Conservation (phyloP, 2,329 filamentous ascomycete species). For the Penicillium sp. region DNA sequence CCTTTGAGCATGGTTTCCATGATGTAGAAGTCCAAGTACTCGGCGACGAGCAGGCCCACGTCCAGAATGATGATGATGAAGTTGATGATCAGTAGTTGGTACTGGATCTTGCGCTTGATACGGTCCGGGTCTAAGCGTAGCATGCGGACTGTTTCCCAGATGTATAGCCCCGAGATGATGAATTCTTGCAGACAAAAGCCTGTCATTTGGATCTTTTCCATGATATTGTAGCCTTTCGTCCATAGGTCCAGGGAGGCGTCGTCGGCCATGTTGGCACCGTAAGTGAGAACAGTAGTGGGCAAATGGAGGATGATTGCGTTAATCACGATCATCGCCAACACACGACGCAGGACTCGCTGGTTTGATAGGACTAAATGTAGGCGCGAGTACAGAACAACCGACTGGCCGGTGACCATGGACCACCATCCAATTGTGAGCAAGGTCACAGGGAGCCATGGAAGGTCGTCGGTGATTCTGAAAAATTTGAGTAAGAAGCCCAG, state of each 20-base stretch:
- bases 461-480: conserved; percentile 37
- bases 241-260: conserved; percentile 20
- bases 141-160: conserved; percentile 53
- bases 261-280: conserved; percentile 40
- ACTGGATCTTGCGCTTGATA: conserved; percentile 47
- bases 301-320: conserved; percentile 46
- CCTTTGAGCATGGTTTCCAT: conserved; percentile 50
- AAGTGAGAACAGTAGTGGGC: conserved; percentile 47
- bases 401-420: conserved; percentile 50
- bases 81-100: conserved; percentile 51
- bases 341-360: conserved; percentile 38
- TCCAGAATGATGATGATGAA: conserved; percentile 49
- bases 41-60: conserved; percentile 43
- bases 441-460: conserved; percentile 40
- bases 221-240: conserved; percentile 42
- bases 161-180: conserved; percentile 54
- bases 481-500: conserved; percentile 50
- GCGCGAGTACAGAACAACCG: conserved; percentile 51
- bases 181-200: conserved; percentile 58
- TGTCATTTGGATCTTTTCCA: conserved; percentile 58
- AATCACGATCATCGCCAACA: conserved; percentile 49
- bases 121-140: conserved; percentile 46
- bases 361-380: conserved; percentile 48
- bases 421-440: conserved; percentile 49
- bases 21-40: conserved; percentile 46